A percentile compares a stretch with the other conserved stretches of the same genome.
Evolutionary conservation across 176 grass and related monocot species (phyloP).

Genomic region (Phragmites australis): DNA sequence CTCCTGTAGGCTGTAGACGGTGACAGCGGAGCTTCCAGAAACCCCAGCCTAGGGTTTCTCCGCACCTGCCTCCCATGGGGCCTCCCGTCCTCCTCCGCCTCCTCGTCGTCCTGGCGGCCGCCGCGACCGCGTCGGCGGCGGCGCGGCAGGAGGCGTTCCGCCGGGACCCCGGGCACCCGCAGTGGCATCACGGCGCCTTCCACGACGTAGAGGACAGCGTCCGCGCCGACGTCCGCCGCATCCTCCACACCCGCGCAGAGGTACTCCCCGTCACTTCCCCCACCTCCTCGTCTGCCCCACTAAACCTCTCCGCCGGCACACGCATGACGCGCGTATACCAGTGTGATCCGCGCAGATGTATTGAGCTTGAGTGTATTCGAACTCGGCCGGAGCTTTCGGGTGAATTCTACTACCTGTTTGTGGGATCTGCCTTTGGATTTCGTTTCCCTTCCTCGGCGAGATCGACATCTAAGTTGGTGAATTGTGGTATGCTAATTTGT

Average conservation of each 20-base stretch:
- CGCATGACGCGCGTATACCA: background rate
- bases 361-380: slow-evolving; percentile 3
- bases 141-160: slow-evolving; percentile 68
- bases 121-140: slow-evolving; percentile 16
- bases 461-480: slow-evolving; percentile 10
- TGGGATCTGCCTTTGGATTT: slow-evolving; percentile 40
- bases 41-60: slow-evolving; percentile 34
- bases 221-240: slow-evolving; percentile 84
- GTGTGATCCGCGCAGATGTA: slow-evolving; percentile 22
- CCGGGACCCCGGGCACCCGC: slow-evolving; percentile 77
- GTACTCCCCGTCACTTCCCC: slow-evolving; percentile 35
- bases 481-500: background rate
- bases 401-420: background rate
- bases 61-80: slow-evolving; percentile 12
- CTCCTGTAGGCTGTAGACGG: slow-evolving; percentile 18
- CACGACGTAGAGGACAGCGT: slow-evolving; percentile 79
- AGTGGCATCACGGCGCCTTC: slow-evolving; percentile 91
- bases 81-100: slow-evolving; percentile 22
- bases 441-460: background rate
- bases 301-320: slow-evolving; percentile 27
- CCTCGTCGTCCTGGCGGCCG: slow-evolving; percentile 33
- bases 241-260: slow-evolving; percentile 94
- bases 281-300: background rate
- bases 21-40: slow-evolving; percentile 29
- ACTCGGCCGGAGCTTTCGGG: background rate